These are phyloP conservation scores for Leccinum uliginosum DNA, from an alignment of 768 basidiomycete genomes.

Conservation along the genomic window DNA sequence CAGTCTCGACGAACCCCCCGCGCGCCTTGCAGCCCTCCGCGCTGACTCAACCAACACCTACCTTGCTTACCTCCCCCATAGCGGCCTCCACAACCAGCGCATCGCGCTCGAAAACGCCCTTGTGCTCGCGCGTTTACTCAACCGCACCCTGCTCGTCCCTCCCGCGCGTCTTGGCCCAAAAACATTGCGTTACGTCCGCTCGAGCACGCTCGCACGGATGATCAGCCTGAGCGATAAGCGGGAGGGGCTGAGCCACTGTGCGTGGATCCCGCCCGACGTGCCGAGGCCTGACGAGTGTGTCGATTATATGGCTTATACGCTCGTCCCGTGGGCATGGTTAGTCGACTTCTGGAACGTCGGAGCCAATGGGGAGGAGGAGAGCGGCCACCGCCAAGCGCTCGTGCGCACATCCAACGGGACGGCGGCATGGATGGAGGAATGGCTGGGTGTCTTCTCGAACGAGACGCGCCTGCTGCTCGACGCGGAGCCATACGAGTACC, in stretches of 20 bases:
- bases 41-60: constrained; percentile 38
- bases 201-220: constrained; percentile 40
- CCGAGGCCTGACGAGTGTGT: constrained; percentile 52
- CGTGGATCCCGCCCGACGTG: constrained; percentile 31
- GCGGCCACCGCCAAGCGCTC: constrained; percentile 33
- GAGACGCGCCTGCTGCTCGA: constrained; percentile 53
- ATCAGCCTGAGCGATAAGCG: constrained; percentile 46
- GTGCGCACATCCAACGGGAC: constrained; percentile 49
- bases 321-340: constrained; percentile 68
- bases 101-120: constrained; percentile 85
- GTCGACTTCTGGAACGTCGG: constrained; percentile 47
- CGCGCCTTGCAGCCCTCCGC: constrained; percentile 6
- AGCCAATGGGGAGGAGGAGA: not conserved
- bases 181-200: constrained; percentile 59
- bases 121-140: constrained; percentile 61
- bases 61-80: constrained; percentile 77
- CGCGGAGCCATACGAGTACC: constrained; percentile 46
- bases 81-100: constrained; percentile 82
- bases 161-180: constrained; percentile 62
- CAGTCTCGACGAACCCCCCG: constrained; percentile 25
- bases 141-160: constrained; percentile 78
- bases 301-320: constrained; percentile 56
- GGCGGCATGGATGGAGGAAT: constrained; percentile 23
- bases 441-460: constrained; percentile 24
- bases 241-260: constrained; percentile 49